Base-by-base conservation (phyloP, 2,329 filamentous ascomycete genomes). In the Hypoxylon sp. region DNA sequence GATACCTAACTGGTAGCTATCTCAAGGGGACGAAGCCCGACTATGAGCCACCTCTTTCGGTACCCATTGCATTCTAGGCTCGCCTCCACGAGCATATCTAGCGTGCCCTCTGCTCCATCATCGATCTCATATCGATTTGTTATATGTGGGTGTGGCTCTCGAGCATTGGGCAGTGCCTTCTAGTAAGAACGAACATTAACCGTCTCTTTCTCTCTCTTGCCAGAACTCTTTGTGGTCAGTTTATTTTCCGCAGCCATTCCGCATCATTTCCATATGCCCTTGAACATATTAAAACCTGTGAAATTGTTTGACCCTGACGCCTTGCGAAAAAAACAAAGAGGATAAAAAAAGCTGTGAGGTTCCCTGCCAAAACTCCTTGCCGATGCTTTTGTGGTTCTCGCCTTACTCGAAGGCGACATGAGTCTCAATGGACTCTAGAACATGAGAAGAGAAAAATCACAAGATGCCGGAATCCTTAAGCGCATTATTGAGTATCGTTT, bases 401-500 rank as follows among this genome's bases (percentile, higher is more conserved):
- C 70, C 62, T 64, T n/a, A n/a, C n/a, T 68, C 58, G 48, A 61
- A 64, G 62, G 67, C 58, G 62, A 69, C 68, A 63, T 29, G 61
- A 48, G 39, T 51, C 44, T 62, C 56, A 42, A 47, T 48, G 53
- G 53, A 39, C 53, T 60, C 29, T 66, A 11, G 47, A 50, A 66
- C 37, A 59, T 11, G 44, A 59, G 50, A 67, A 73, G 59, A 73
- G 54, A 62, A 65, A 70, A 72, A 77, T 91, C 82, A 94, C 75
- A 99, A 89, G 80, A 99, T 98, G 74, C 96, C 96, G 21, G 96
- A 98, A 81, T 99, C 96, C 83, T 97, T 98, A 74, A 99, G 88
- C 52, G 96, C 96, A 80, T 99, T 99, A 81, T 98, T 97, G 74
- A 99, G 84, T 77, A 99, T 99, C 35, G 96, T 99, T 83, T 99